Base-by-base conservation (phyloP, 2,329 filamentous ascomycete genomes). In the Fusarium bactridioides region DNA sequence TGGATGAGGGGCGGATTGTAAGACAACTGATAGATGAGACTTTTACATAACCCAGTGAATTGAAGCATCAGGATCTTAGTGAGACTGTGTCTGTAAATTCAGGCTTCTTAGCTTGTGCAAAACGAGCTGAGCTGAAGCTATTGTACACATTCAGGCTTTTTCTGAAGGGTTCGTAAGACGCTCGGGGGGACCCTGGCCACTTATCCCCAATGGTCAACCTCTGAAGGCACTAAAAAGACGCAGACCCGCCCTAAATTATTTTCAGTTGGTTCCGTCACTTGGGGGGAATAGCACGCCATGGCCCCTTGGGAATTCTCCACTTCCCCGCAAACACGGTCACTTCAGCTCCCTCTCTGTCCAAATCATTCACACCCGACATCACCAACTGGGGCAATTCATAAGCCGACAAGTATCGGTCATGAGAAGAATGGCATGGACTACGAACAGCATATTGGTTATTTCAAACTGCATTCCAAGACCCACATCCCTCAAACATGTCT, bases 11-110 rank as follows among this genome's bases (percentile, higher is more conserved):
- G 9, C 7, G 7, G 12, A 29, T 21, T 47, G 6, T 16, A 11
- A 47, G 19, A 47, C 44, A 15, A 16, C 7, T 2, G 10, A 48
- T 48, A 29, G 10, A 31, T 9, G 27, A 31, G 5, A 8, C 0
- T n/a, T 45, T 9, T 27, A 27, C 25, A 27, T 27, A 27, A 15
- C 7, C 5, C 12, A 21, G 12, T 21, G 43, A 25, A 0, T 21
- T 5, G 19, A 47, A 47, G 44, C 9, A 29, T 15, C 9, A 27
- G 12, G 43, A 27, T 15, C 3, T 18, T 27, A 13, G 19, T 27
- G 18, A 19, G 5, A 13, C 4, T 7, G 25, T 5, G 1, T 19
- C 15, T 4, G 13, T 13, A 15, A 47, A 29, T 0, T 4, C 0
- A 21, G 11, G 19, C 4, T 11, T 11, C 44, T 21, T 8, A 5